These are phyloP conservation scores for Eurotiales sp. DNA, from an alignment of 2,329 filamentous ascomycete species.

Conservation along the genomic window DNA sequence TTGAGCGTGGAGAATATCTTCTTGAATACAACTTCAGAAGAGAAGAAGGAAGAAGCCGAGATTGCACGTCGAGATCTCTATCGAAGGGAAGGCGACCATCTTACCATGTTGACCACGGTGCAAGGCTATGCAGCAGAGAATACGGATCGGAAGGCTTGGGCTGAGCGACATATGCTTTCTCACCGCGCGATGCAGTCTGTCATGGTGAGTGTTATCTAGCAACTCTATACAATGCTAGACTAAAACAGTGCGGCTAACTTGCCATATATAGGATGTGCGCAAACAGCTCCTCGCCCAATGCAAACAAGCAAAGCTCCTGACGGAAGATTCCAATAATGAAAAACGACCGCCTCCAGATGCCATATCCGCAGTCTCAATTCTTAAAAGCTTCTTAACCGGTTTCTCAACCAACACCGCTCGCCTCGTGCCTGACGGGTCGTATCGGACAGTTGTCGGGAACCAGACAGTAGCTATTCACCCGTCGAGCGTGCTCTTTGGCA, in stretches of 20 bases:
- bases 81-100: conserved; percentile 60
- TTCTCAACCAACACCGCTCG: conserved; percentile 60
- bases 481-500: conserved; percentile 57
- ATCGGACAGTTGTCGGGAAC: conserved; percentile 58
- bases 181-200: conserved; percentile 64
- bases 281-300: conserved; percentile 59
- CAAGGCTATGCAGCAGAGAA: conserved; percentile 57
- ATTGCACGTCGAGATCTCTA: conserved; percentile 54
- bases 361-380: conserved; percentile 44
- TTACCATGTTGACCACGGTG: conserved; percentile 60
- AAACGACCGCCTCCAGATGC: conserved; percentile 21
- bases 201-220: conserved; percentile 47
- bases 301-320: conserved; percentile 44
- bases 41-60: conserved; percentile 57
- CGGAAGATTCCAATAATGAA: conserved; percentile 24
- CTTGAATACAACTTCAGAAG: conserved; percentile 56
- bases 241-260: conserved; percentile 5
- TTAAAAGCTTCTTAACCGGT: conserved; percentile 57
- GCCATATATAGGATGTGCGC: conserved; percentile 48
- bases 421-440: conserved; percentile 58
- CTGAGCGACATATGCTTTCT: conserved; percentile 55
- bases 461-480: conserved; percentile 62
- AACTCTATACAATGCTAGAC: background rate
- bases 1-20: conserved; percentile 65
- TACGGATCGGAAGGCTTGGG: conserved; percentile 58